Conservation (phyloP, 108 stramenopile species). For the Seminavis robusta region DNA sequence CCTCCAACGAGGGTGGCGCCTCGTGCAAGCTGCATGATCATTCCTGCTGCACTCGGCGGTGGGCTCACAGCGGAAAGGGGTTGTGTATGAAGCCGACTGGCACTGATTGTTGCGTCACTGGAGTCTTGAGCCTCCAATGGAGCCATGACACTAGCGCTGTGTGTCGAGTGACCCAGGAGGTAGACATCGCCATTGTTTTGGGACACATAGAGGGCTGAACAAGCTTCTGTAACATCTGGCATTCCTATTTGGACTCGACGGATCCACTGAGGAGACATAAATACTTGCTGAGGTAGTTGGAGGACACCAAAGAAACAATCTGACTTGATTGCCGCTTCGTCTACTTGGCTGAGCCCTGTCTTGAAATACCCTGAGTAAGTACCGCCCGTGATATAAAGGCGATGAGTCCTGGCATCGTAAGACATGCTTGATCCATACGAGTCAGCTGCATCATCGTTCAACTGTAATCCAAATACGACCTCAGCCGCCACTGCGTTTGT, state of each 20-base stretch:
- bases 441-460: constrained; percentile 8
- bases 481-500: too few species aligned
- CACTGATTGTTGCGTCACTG: constrained; percentile 5
- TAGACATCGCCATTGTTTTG: background rate
- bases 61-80: constrained; percentile 3
- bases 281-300: background rate
- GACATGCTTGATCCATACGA: constrained; percentile 35
- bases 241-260: constrained; percentile 4
- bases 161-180: too few species aligned
- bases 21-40: constrained; percentile 1
- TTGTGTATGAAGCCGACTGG: background rate
- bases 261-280: constrained; percentile 5
- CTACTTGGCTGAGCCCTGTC: background rate
- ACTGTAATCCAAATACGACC: constrained; percentile 20
- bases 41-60: constrained; percentile 8
- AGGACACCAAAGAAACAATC: constrained; percentile 9
- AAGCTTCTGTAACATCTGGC: constrained; percentile 4
- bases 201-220: background rate
- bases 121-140: too few species aligned
- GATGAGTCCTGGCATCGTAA: constrained; percentile 46
- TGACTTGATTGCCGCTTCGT: background rate
- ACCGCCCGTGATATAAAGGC: constrained; percentile 37
- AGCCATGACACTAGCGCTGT: too few species aligned
- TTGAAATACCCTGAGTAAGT: constrained; percentile 21
- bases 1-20: constrained; percentile 2